Conservation (phyloP, 306 rosid genomes). For the Vicia villosa region DNA sequence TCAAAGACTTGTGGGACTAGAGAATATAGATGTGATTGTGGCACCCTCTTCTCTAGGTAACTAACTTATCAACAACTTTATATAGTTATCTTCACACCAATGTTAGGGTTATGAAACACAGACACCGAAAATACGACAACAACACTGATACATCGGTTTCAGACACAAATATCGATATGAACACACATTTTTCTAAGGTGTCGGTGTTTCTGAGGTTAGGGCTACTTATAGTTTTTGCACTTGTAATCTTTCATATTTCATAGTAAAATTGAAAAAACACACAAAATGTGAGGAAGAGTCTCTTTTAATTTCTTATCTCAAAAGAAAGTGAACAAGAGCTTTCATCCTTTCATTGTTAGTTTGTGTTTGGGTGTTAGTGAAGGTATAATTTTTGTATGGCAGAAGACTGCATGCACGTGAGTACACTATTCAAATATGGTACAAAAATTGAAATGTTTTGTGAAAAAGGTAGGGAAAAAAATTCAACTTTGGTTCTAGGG, state of each 20-base stretch:
- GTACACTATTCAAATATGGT: constrained; percentile 39
- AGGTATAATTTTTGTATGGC: constrained; percentile 31
- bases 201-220: no score
- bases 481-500: constrained; percentile 47
- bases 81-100: neutral
- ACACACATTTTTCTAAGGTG: no score
- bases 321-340: constrained; percentile 27
- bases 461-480: constrained; percentile 6
- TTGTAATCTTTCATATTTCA: neutral
- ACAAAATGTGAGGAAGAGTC: constrained; percentile 4
- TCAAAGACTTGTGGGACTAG: constrained; percentile 95
- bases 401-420: constrained; percentile 59
- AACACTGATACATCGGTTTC: no score
- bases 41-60: constrained; percentile 97
- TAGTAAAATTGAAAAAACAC: no score
- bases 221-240: constrained; percentile 5
- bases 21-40: constrained; percentile 92
- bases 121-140: no score
- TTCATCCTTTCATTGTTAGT: constrained; percentile 24
- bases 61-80: neutral
- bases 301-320: constrained; percentile 6
- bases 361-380: constrained; percentile 39
- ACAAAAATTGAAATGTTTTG: constrained; percentile 36
- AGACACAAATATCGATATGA: no score
- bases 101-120: no score